phyloP scores from a whole-genome alignment of 805 yeast species.

The Starmera dryadoides region DNA sequence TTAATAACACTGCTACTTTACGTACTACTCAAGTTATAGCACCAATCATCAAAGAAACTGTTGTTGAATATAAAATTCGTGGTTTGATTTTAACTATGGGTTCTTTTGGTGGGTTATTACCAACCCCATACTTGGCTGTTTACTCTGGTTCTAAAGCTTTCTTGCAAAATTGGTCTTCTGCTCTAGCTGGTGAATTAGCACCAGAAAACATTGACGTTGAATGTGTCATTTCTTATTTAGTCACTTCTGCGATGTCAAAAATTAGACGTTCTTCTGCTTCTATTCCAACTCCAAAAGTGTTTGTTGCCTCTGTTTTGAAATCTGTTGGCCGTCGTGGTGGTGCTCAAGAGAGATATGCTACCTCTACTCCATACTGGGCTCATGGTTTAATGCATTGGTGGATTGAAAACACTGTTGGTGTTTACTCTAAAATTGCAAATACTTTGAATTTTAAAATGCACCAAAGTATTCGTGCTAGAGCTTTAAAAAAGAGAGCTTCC shows the following conservation, averaged over 20 bases:
- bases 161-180: conserved; percentile 86
- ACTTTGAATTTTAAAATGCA: conserved; percentile 70
- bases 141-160: conserved; percentile 96
- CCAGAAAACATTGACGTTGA: conserved; percentile 75
- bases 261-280: conserved; percentile 64
- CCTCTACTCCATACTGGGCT: conserved; percentile 86
- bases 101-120: conserved; percentile 90
- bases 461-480: conserved; percentile 70
- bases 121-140: conserved; percentile 87
- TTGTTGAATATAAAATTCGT: conserved; percentile 33
- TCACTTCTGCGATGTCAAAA: conserved; percentile 94
- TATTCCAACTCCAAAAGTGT: conserved; percentile 76
- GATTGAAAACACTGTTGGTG: conserved; percentile 76
- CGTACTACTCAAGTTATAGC: conserved; percentile 73
- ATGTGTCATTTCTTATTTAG: conserved; percentile 78
- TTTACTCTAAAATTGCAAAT: conserved; percentile 65
- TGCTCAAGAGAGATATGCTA: conserved; percentile 84
- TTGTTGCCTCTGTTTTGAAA: conserved; percentile 66
- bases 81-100: conserved; percentile 93
- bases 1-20: conserved; percentile 81
- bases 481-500: conserved; percentile 61
- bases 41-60: conserved; percentile 58
- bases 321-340: conserved; percentile 82
- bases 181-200: conserved; percentile 79
- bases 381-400: conserved; percentile 90